Percentiles rank a stretch among this genome's conserved stretches.
These are phyloP conservation scores for Escallonia rubra DNA, from an alignment of 129 eudicot genomes.

Conservation along the genomic window DNA sequence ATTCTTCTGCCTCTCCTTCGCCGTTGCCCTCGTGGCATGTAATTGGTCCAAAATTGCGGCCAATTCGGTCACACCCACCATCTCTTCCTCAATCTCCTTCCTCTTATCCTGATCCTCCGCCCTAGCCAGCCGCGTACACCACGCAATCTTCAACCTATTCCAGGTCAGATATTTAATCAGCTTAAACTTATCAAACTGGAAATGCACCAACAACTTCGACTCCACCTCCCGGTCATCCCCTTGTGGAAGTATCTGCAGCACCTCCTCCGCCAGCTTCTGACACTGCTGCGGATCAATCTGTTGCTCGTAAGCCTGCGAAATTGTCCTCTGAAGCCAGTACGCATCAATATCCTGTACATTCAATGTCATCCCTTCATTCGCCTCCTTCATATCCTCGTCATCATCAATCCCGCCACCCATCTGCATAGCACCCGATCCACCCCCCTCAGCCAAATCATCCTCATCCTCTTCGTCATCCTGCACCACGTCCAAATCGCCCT, in stretches of 20 bases:
- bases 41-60: constrained; percentile 82
- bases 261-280: constrained; percentile 65
- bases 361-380: constrained; percentile 48
- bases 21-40: constrained; percentile 94
- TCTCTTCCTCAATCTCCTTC: constrained; percentile 76
- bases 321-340: no score
- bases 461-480: constrained; percentile 89
- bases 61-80: constrained; percentile 55
- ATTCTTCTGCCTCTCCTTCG: constrained; percentile 90
- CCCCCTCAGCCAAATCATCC: constrained; percentile 58
- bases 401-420: constrained; percentile 95
- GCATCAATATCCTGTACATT: no score
- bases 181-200: constrained; percentile 74
- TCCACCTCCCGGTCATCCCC: constrained; percentile 91
- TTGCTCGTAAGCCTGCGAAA: no score
- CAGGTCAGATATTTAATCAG: constrained; percentile 69
- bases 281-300: constrained; percentile 95
- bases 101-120: constrained; percentile 90
- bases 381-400: constrained; percentile 57
- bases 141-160: constrained; percentile 83
- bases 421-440: constrained; percentile 77
- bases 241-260: constrained; percentile 13
- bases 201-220: constrained; percentile 64
- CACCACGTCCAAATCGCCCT: constrained; percentile 75
- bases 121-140: constrained; percentile 96